phyloP scores from a whole-genome alignment of 2,329 filamentous ascomycete genomes.

The Paecilomyces sp. region DNA sequence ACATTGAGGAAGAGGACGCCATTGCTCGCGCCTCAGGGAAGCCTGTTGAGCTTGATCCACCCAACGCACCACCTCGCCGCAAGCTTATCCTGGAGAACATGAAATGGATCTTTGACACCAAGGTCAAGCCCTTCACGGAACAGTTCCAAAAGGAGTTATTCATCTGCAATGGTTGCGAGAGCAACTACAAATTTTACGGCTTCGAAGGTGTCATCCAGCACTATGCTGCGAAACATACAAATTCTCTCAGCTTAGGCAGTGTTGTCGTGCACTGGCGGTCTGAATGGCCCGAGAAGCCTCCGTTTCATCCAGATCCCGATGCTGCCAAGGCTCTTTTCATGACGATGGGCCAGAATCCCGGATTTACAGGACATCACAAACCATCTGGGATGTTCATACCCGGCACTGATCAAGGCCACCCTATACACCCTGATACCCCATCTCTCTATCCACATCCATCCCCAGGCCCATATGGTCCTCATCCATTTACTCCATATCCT shows the following conservation, averaged over 20 bases:
- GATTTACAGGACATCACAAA: slow-evolving; percentile 9
- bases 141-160: slow-evolving; percentile 64
- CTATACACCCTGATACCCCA: slow-evolving; percentile 4
- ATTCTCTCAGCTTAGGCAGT: slow-evolving; percentile 60
- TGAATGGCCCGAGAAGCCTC: slow-evolving; percentile 70
- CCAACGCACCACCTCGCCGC: slow-evolving; percentile 49
- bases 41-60: slow-evolving; percentile 41
- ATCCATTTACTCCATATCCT: slow-evolving; percentile 14
- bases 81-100: slow-evolving; percentile 73
- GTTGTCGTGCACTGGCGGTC: slow-evolving; percentile 72
- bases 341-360: slow-evolving; percentile 10
- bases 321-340: slow-evolving; percentile 32
- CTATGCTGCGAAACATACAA: slow-evolving; percentile 75
- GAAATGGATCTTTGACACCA: slow-evolving; percentile 77
- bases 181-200: slow-evolving; percentile 60
- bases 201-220: slow-evolving; percentile 78
- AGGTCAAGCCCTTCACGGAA: slow-evolving; percentile 64
- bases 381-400: slow-evolving; percentile 8
- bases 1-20: slow-evolving; percentile 48
- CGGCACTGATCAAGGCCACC: slow-evolving; percentile 9
- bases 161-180: slow-evolving; percentile 63
- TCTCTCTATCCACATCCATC: slow-evolving; percentile 12
- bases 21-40: slow-evolving; percentile 41
- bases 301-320: slow-evolving; percentile 59
- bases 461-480: slow-evolving; percentile 21